A percentile compares a stretch with the other conserved stretches of the same genome.
These are phyloP conservation scores for Paramyrothecium sp. DNA, from an alignment of 2,329 filamentous ascomycete species.

Conservation along the genomic window DNA sequence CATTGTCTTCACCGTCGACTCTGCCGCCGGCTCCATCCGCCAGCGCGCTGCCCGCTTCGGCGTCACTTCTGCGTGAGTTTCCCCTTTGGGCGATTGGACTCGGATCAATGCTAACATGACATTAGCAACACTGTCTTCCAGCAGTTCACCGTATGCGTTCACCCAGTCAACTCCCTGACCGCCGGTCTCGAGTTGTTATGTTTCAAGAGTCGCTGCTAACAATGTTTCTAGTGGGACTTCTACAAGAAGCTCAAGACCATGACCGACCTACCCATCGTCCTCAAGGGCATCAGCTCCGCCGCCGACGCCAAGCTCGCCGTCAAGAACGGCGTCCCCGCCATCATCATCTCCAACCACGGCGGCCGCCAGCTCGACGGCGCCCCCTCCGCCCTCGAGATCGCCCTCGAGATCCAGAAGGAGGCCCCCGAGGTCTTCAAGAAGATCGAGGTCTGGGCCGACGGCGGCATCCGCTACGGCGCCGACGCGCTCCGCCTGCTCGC, in stretches of 20 bases:
- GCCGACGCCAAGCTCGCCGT: constrained; percentile 33
- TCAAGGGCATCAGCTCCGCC: constrained; percentile 38
- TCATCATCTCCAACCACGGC: constrained; percentile 42
- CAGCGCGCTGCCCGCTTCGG: constrained; percentile 38
- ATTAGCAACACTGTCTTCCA: constrained; percentile 20
- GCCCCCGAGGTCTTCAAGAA: constrained; percentile 35
- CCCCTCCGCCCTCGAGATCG: constrained; percentile 35
- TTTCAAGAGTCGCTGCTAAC: background rate
- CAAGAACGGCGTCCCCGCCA: constrained; percentile 27
- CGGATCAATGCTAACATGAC: constrained; percentile 8
- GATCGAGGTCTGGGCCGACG: constrained; percentile 38
- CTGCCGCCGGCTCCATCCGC: constrained; percentile 35
- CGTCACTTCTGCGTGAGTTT: constrained; percentile 32
- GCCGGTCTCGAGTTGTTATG: background rate
- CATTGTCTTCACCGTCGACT: constrained; percentile 38
- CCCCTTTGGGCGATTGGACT: background rate
- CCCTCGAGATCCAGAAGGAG: constrained; percentile 35
- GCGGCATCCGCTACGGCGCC: constrained; percentile 40
- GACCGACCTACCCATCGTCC: constrained; percentile 36
- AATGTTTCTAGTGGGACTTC: constrained; percentile 27
- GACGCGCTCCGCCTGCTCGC: constrained; percentile 43
- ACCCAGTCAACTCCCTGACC: background rate
- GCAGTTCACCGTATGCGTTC: constrained; percentile 15
- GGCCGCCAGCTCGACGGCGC: constrained; percentile 39
- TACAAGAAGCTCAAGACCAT: constrained; percentile 32